Evolutionary conservation across 257 asterid species (phyloP), one percentile per base, ranked within the genome.

Genomic region (Avicennia marina): DNA sequence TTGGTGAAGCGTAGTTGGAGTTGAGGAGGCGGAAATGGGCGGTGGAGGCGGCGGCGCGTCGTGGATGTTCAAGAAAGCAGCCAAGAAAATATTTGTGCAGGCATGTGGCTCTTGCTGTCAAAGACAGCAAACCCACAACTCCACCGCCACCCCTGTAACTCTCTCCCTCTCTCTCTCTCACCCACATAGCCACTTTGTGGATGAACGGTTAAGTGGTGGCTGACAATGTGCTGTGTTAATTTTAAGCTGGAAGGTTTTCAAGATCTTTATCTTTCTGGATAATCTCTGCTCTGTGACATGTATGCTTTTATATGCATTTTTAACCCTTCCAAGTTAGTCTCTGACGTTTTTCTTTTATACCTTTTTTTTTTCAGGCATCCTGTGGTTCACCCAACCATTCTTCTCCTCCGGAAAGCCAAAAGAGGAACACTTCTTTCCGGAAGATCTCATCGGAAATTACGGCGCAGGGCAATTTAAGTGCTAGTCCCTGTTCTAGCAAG

Each of bases 21-120:
- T 22, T 34, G 29, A 7, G 38, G 66, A 43, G 71, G 75, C 27
- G 67, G 76, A 61, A 22, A 72, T 74, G 85, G 76, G 81, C 66
- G 83, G 74, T n/a, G n/a, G n/a, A n/a, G n/a, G n/a, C n/a, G 83
- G 74, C 24, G 87, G 71, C 25, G 87, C 70, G 20, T 76, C 85
- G 21, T 61, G 81, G 70, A 81, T 69, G 64, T 71, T 85, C 45
- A 85, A 80, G 86, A 81, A 63, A 72, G 97, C 81, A 46, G 94
- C 89, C 49, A 81, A 56, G 85, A 86, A 63, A 78, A 58, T 89
- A 13, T 78, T 86, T 43, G 75, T 77, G 3, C 85, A 76, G 61
- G 78, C 93, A 20, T 86, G 97, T 68, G 86, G 68, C 53, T 84
- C 90, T 55, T 75, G 78, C 69, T 74, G 88, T 60, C 73, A 71